phyloP scores from a whole-genome alignment of 768 basidiomycete species.

The Thelephora ganbajun region DNA sequence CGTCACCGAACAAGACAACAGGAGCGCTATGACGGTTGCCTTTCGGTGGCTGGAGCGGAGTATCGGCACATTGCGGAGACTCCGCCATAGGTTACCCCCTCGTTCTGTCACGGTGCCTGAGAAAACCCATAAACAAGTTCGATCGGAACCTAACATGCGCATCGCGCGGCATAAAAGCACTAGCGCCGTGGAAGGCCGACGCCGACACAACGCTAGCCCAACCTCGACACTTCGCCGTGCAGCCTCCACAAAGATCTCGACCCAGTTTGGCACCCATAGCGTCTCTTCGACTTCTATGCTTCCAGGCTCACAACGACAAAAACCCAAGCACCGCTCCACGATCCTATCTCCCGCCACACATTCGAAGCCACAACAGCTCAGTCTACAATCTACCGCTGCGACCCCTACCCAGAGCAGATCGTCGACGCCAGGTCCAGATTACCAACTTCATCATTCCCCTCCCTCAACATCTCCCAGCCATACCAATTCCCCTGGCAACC shows the following conservation, averaged over 20 bases:
- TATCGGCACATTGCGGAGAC: slow-evolving; percentile 22
- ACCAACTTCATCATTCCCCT: not conserved
- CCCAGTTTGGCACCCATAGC: slow-evolving; percentile 2
- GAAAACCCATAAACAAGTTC: slow-evolving; percentile 15
- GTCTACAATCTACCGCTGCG: not conserved
- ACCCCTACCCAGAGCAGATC: not conserved
- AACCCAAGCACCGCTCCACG: slow-evolving; percentile 4
- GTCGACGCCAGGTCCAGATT: not conserved
- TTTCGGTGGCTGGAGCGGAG: slow-evolving; percentile 38
- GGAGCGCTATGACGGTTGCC: slow-evolving; percentile 50
- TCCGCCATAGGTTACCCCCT: slow-evolving; percentile 5
- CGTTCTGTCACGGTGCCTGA: slow-evolving; percentile 8
- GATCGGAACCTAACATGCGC: slow-evolving; percentile 17
- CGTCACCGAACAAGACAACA: slow-evolving; percentile 68
- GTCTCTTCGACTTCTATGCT: slow-evolving; percentile 8
- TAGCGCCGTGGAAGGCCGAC: slow-evolving; percentile 12
- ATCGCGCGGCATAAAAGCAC: slow-evolving; percentile 6
- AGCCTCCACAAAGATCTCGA: slow-evolving; percentile 11
- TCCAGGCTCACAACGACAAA: not conserved
- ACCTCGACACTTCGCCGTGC: slow-evolving; percentile 2
- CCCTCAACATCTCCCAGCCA: not conserved
- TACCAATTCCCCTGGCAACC: not conserved
- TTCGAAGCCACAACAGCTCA: not conserved
- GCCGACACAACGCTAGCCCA: slow-evolving; percentile 13
- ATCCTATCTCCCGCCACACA: too few relatives aligned